phyloP scores from a whole-genome alignment of 257 asterid genomes.

The Mentha longifolia region DNA sequence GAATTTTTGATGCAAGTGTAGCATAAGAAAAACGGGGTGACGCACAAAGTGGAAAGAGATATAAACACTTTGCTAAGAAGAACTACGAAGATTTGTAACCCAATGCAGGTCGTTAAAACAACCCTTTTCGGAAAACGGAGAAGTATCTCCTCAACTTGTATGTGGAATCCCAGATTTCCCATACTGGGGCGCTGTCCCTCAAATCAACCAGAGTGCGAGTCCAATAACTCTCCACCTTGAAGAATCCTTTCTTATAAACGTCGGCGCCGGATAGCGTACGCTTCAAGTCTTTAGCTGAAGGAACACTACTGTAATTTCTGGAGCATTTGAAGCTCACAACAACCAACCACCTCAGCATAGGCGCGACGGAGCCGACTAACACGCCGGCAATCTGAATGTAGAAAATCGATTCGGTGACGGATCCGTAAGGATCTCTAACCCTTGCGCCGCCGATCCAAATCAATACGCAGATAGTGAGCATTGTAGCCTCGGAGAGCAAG shows the following conservation, averaged over 20 bases:
- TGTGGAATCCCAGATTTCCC: no score
- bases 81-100: no score
- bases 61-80: no score
- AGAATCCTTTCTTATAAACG: background rate
- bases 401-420: constrained; percentile 1
- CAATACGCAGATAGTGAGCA: background rate
- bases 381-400: constrained; percentile 9
- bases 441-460: background rate
- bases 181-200: background rate
- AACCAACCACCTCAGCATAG: constrained; percentile 15
- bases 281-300: background rate
- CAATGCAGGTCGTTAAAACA: no score
- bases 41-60: no score
- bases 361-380: constrained; percentile 6
- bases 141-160: no score
- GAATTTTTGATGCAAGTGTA: no score
- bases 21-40: no score
- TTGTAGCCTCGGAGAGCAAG: background rate
- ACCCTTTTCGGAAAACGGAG: no score
- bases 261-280: no score
- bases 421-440: background rate
- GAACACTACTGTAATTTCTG: background rate
- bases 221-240: constrained; percentile 19
- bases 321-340: constrained; percentile 18
- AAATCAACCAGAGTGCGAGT: constrained; percentile 8